A percentile compares a stretch with the other conserved stretches of the same genome.
Conservation (phyloP, 2,329 filamentous ascomycete species). For the Acarospora socialis region DNA sequence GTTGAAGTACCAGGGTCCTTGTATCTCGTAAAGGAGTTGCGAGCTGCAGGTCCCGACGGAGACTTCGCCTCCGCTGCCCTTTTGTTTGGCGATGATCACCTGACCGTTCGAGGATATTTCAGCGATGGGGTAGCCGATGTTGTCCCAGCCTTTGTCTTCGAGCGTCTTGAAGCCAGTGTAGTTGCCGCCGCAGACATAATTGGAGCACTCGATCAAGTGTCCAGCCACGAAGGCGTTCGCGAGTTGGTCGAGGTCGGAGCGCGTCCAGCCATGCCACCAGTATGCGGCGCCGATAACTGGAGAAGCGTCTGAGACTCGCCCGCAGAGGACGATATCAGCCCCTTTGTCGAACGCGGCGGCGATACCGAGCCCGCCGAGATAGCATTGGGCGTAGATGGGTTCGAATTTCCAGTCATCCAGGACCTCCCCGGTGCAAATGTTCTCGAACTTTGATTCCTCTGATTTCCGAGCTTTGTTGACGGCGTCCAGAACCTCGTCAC, state of each 20-base stretch:
- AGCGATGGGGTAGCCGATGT: constrained; percentile 34
- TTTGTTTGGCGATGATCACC: constrained; percentile 32
- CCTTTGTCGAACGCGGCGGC: too few species aligned
- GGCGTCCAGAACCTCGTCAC: constrained; percentile 29
- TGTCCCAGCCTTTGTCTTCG: constrained; percentile 27
- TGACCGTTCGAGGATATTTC: constrained; percentile 29
- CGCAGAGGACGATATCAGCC: constrained; percentile 32
- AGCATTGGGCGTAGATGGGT: constrained; percentile 20
- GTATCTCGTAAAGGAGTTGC: constrained; percentile 41
- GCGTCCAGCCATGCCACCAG: constrained; percentile 31
- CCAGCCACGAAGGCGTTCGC: constrained; percentile 28
- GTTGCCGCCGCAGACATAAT: constrained; percentile 30
- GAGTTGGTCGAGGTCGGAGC: constrained; percentile 23
- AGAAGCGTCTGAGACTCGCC: constrained; percentile 31
- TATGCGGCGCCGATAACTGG: constrained; percentile 28
- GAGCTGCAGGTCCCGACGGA: constrained; percentile 37
- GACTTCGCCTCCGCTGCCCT: constrained; percentile 26
- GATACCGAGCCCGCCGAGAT: too few species aligned
- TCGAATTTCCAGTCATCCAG: constrained; percentile 26
- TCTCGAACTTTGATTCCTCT: constrained; percentile 25
- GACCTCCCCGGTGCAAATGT: constrained; percentile 25
- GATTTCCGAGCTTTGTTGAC: constrained; percentile 20
- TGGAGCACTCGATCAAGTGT: constrained; percentile 28
- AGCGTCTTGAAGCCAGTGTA: constrained; percentile 29
- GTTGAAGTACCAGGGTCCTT: constrained; percentile 43